Evolutionary conservation across 345 rosid genomes (phyloP).

Genomic region (Linum trigynum): DNA sequence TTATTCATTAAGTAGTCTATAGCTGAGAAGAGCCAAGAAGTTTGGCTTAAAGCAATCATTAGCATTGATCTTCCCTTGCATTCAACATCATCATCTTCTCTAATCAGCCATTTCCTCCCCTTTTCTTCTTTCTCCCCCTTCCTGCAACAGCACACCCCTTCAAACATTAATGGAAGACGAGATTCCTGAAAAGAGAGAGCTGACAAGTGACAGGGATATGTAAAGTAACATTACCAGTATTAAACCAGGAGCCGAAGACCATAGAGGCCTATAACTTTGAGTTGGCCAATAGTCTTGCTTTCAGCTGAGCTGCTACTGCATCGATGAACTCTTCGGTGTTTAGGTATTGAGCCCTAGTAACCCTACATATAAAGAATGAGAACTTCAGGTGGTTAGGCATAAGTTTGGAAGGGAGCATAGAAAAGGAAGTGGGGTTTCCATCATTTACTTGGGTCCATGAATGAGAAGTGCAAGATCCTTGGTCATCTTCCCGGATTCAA

Average conservation of each 20-base stretch:
- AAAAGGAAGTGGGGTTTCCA: not conserved
- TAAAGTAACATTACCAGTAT: too few species aligned
- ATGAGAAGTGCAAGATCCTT: constrained; percentile 90
- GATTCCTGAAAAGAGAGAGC: too few species aligned
- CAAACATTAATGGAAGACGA: too few species aligned
- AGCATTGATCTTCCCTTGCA: not conserved
- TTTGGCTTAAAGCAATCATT: too few species aligned
- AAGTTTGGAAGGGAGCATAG: not conserved
- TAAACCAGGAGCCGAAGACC: too few species aligned
- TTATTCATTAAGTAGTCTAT: too few species aligned
- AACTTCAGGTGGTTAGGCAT: not conserved
- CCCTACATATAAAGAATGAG: constrained; percentile 27
- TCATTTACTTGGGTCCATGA: constrained; percentile 70
- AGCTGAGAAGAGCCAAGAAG: too few species aligned
- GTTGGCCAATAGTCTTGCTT: constrained; percentile 34
- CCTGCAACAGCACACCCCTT: too few species aligned
- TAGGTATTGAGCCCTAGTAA: constrained; percentile 62
- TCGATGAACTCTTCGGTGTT: constrained; percentile 96
- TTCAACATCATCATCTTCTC: not conserved
- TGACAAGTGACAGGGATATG: too few species aligned
- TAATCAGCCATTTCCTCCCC: not conserved
- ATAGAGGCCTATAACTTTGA: not conserved
- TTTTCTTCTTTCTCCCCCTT: too few species aligned
- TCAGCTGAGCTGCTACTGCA: constrained; percentile 77
- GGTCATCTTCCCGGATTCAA: constrained; percentile 98